phyloP scores from a whole-genome alignment of 208 protist species.

The Trypanosoma grayi region DNA sequence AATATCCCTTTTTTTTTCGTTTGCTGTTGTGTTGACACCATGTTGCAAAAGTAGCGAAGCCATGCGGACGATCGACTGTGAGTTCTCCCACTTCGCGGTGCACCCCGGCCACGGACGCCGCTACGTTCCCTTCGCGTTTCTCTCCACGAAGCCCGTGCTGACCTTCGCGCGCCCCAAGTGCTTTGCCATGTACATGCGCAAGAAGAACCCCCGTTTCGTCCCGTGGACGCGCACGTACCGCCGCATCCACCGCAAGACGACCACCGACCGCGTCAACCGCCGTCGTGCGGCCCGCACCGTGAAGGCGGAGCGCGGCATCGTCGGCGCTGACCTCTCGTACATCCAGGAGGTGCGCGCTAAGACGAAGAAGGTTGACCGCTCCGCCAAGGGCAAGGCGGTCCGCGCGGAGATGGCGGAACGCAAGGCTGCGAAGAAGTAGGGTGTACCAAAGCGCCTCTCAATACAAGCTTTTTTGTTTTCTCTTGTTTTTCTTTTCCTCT shows the following conservation, averaged over 20 bases:
- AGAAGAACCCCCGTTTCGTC: conserved; percentile 94
- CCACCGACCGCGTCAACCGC: conserved; percentile 77
- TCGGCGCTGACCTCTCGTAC: conserved; percentile 87
- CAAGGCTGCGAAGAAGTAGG: conserved; percentile 91
- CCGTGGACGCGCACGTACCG: conserved; percentile 93
- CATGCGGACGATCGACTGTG: conserved; percentile 92
- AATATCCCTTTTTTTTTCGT: conserved; percentile 6
- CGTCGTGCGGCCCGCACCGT: conserved; percentile 79
- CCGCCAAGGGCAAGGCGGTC: conserved; percentile 86
- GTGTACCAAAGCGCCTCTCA: too few relatives aligned
- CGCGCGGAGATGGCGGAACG: conserved; percentile 87
- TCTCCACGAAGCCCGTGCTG: conserved; percentile 94
- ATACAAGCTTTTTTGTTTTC: too few relatives aligned
- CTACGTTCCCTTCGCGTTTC: conserved; percentile 92
- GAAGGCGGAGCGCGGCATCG: conserved; percentile 75
- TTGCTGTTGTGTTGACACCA: conserved; percentile 1
- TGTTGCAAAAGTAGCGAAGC: conserved; percentile 15
- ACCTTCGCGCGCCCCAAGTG: conserved; percentile 90
- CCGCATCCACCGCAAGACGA: conserved; percentile 91
- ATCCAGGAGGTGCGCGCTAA: conserved; percentile 85
- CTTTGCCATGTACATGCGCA: conserved; percentile 91
- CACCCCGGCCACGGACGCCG: conserved; percentile 92
- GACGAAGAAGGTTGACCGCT: conserved; percentile 74
- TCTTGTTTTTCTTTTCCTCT: too few relatives aligned
- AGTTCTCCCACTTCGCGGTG: conserved; percentile 93